Percentiles rank a stretch among this genome's conserved stretches.
phyloP scores from a whole-genome alignment of 768 basidiomycete species.

The Mycena epipterygia region DNA sequence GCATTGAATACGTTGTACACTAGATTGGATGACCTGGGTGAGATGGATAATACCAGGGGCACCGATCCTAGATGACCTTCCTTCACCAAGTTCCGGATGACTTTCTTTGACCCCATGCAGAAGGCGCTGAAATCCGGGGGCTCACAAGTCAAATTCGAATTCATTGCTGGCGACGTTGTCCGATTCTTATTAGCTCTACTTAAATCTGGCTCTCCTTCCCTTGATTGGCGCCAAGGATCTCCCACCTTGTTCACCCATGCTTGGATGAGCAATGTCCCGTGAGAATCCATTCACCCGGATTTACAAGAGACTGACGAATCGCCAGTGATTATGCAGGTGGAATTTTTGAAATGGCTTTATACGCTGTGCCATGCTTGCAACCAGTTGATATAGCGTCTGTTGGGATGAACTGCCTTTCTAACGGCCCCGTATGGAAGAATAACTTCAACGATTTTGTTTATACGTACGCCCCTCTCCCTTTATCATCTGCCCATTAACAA shows the following conservation, averaged over 20 bases:
- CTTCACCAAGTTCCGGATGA: neutral
- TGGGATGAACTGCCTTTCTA: slow-evolving; percentile 6
- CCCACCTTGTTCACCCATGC: slow-evolving; percentile 6
- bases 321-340: slow-evolving; percentile 7
- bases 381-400: neutral
- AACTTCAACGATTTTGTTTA: neutral
- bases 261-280: slow-evolving; percentile 19
- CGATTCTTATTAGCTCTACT: neutral
- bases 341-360: neutral
- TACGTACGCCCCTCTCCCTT: neutral
- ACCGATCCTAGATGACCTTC: slow-evolving; percentile 8
- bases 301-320: neutral
- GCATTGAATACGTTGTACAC: neutral
- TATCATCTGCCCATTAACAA: neutral
- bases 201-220: neutral
- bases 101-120: neutral
- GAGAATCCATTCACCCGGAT: neutral
- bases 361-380: slow-evolving; percentile 11
- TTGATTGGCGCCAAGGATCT: neutral
- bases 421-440: neutral
- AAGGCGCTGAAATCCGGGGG: neutral
- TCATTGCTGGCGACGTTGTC: slow-evolving; percentile 1
- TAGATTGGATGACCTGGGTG: neutral
- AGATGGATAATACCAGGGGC: neutral
- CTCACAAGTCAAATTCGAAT: slow-evolving; percentile 3